phyloP scores from a whole-genome alignment of 1,284 basidiomycete species.

The Ustilago esculenta region DNA sequence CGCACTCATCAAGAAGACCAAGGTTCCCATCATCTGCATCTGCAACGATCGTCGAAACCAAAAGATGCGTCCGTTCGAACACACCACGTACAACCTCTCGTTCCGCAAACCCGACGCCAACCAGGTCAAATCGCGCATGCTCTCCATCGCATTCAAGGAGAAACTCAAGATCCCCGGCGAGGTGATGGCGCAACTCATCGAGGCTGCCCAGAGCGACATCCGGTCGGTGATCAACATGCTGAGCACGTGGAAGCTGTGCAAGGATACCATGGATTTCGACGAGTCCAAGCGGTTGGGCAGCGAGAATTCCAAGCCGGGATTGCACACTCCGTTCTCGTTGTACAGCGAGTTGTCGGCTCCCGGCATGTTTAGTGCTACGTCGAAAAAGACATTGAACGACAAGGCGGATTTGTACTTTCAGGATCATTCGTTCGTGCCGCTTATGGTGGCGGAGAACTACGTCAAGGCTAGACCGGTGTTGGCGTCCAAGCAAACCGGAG shows the following conservation, averaged over 20 bases:
- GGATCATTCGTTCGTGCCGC: slow-evolving; percentile 88
- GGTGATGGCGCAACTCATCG: slow-evolving; percentile 90
- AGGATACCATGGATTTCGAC: slow-evolving; percentile 69
- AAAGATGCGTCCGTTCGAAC: slow-evolving; percentile 87
- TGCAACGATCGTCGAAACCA: slow-evolving; percentile 87
- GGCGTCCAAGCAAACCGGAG: slow-evolving; percentile 68
- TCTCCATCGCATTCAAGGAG: slow-evolving; percentile 75
- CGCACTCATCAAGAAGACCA: slow-evolving; percentile 90
- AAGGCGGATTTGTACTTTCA: slow-evolving; percentile 98
- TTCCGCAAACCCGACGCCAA: slow-evolving; percentile 59
- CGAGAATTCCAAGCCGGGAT: slow-evolving; percentile 81
- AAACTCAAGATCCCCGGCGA: slow-evolving; percentile 89
- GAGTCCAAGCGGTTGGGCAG: slow-evolving; percentile 81
- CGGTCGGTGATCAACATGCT: slow-evolving; percentile 97
- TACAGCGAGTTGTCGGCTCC: slow-evolving; percentile 79
- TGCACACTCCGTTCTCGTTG: slow-evolving; percentile 76
- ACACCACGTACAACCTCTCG: slow-evolving; percentile 78
- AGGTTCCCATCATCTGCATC: slow-evolving; percentile 97
- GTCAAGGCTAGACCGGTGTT: slow-evolving; percentile 69
- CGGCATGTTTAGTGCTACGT: slow-evolving; percentile 84
- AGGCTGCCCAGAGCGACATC: slow-evolving; percentile 90
- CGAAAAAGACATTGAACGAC: slow-evolving; percentile 82
- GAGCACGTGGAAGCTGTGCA: slow-evolving; percentile 81
- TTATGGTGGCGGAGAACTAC: slow-evolving; percentile 83
- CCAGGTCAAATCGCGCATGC: slow-evolving; percentile 70